A percentile compares a stretch with the other conserved stretches of the same genome.
phyloP scores from a whole-genome alignment of 352 stramenopile genomes.

The Elongisporangium anandrum region DNA sequence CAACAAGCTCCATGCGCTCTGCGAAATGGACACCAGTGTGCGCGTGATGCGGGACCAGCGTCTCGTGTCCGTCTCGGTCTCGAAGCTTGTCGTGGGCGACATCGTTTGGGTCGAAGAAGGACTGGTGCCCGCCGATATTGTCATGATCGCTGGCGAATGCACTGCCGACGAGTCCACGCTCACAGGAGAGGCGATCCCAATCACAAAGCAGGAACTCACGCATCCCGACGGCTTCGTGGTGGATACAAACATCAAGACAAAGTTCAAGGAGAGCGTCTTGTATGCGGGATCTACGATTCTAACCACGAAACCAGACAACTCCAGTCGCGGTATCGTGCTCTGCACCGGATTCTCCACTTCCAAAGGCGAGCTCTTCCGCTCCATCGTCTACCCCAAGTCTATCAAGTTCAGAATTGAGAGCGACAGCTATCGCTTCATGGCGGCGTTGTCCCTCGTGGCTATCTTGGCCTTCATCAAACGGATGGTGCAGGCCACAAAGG shows the following conservation, averaged over 20 bases:
- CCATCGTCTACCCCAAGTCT: constrained; percentile 55
- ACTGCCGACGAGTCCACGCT: constrained; percentile 71
- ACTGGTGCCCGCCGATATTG: constrained; percentile 55
- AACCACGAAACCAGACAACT: constrained; percentile 20
- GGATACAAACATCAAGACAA: constrained; percentile 35
- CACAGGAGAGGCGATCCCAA: constrained; percentile 80
- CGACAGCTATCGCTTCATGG: constrained; percentile 72
- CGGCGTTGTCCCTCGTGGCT: constrained; percentile 43
- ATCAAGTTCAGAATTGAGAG: constrained; percentile 63
- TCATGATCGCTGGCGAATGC: constrained; percentile 59
- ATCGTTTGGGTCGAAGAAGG: constrained; percentile 65
- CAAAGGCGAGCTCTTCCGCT: constrained; percentile 71
- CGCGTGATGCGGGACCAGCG: constrained; percentile 53
- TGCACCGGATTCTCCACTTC: constrained; percentile 57
- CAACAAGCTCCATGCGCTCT: constrained; percentile 52
- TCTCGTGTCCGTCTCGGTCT: constrained; percentile 7
- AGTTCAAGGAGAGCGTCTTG: constrained; percentile 43
- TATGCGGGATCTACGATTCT: constrained; percentile 57
- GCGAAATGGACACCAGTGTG: constrained; percentile 50
- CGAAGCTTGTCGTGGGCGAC: constrained; percentile 60
- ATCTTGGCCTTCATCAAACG: constrained; percentile 55
- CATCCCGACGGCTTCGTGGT: constrained; percentile 9
- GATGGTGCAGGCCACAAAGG: constrained; percentile 27
- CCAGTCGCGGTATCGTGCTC: constrained; percentile 50
- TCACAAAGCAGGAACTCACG: constrained; percentile 48